These are phyloP conservation scores for Termitomyces sp. DNA, from an alignment of 768 basidiomycete species.

Conservation along the genomic window DNA sequence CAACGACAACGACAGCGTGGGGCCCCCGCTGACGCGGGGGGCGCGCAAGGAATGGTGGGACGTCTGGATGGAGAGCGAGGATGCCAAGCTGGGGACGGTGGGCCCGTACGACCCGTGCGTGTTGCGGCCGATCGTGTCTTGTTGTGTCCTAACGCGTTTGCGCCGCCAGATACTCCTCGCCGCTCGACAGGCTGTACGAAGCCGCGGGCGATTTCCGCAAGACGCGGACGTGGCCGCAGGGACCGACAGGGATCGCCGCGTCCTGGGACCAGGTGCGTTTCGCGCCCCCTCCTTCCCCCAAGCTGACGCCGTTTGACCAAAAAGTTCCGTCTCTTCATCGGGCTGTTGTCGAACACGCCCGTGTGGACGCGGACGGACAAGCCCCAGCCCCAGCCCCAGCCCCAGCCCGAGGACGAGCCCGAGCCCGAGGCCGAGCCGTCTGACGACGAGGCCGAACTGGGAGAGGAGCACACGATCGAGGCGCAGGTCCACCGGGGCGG, in stretches of 20 bases:
- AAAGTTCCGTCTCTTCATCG: conserved; percentile 61
- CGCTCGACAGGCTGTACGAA: conserved; percentile 50
- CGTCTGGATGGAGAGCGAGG: conserved; percentile 63
- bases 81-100: conserved; percentile 35
- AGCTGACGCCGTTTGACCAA: too few species aligned
- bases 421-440: conserved; percentile 19
- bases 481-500: conserved; percentile 1
- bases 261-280: conserved; percentile 60
- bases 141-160: not conserved
- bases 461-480: conserved; percentile 17
- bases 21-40: not conserved
- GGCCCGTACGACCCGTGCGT: conserved; percentile 48
- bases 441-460: conserved; percentile 21
- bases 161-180: conserved; percentile 32
- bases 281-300: too few species aligned
- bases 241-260: conserved; percentile 27
- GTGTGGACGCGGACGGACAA: conserved; percentile 35
- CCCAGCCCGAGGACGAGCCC: conserved; percentile 18
- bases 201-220: conserved; percentile 53
- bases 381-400: conserved; percentile 17
- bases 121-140: not conserved
- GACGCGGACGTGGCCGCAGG: conserved; percentile 33
- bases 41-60: conserved; percentile 53
- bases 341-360: conserved; percentile 46
- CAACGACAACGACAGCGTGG: too few species aligned